These are phyloP conservation scores for Pythium myriotylum DNA, from an alignment of 352 stramenopile genomes.

Conservation along the genomic window DNA sequence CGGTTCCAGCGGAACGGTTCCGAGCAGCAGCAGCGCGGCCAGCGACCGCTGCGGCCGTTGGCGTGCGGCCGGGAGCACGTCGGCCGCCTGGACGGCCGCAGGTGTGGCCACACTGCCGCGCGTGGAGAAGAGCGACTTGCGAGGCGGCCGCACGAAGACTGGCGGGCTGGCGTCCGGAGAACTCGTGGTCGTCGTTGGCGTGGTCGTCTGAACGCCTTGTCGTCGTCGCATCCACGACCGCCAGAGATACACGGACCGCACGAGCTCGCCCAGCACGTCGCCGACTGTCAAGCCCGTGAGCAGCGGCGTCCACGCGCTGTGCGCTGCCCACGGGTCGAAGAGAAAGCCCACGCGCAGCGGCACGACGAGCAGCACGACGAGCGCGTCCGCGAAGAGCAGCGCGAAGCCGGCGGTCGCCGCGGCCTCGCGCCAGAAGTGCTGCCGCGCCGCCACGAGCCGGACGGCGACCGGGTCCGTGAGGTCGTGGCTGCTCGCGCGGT, in stretches of 20 bases:
- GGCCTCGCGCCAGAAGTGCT: constrained; percentile 6
- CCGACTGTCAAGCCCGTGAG: constrained; percentile 32
- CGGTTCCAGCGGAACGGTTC: constrained; percentile 6
- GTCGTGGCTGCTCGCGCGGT: constrained; percentile 7
- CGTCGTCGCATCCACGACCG: too few relatives aligned
- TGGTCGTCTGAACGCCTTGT: too few relatives aligned
- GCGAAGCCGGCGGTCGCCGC: constrained; percentile 5
- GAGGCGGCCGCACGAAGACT: too few relatives aligned
- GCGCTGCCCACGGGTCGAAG: constrained; percentile 35
- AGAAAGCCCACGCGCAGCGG: constrained; percentile 44
- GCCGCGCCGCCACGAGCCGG: constrained; percentile 8
- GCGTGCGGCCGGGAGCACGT: constrained; percentile 10
- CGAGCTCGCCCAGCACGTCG: constrained; percentile 20
- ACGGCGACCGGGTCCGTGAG: constrained; percentile 1
- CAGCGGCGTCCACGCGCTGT: constrained; percentile 23
- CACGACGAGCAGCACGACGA: constrained; percentile 36
- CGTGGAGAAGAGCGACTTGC: too few relatives aligned
- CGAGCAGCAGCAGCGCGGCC: neutral
- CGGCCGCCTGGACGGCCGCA: constrained; percentile 11
- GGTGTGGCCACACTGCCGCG: too few relatives aligned
- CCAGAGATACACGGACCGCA: constrained; percentile 9
- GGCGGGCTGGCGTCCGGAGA: too few relatives aligned
- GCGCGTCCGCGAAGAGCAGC: constrained; percentile 29
- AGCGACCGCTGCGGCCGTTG: neutral
- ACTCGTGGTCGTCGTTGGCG: too few relatives aligned